phyloP scores from a whole-genome alignment of 257 asterid species.

The Thymus quinquecostatus region DNA sequence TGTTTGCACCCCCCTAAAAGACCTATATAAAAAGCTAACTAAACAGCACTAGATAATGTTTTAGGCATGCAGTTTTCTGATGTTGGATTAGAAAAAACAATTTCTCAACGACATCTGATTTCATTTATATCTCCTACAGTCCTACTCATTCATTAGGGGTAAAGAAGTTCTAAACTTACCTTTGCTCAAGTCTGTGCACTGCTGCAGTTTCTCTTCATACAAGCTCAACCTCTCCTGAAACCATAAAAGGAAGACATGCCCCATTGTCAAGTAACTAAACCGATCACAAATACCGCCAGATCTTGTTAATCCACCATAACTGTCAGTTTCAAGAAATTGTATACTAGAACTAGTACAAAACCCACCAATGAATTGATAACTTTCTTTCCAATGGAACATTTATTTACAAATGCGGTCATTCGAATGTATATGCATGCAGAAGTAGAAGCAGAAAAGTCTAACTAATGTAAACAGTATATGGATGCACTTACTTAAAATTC shows the following conservation, averaged over 20 bases:
- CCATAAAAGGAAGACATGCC: slow-evolving; percentile 12
- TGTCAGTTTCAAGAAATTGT: slow-evolving; percentile 1
- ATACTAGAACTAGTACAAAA: neutral
- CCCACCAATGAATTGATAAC: neutral
- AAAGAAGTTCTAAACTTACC: slow-evolving; percentile 49
- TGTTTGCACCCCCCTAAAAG: neutral
- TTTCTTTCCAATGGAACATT: neutral
- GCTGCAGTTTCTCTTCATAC: slow-evolving; percentile 82
- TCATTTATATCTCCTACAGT: neutral
- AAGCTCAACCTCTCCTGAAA: slow-evolving; percentile 79
- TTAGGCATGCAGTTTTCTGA: neutral
- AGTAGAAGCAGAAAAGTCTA: slow-evolving; percentile 4
- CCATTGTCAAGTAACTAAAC: slow-evolving; percentile 18
- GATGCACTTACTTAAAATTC: neutral
- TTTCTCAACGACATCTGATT: neutral
- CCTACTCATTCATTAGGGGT: slow-evolving; percentile 14
- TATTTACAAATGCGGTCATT: neutral
- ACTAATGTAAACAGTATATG: neutral
- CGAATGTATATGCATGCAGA: neutral
- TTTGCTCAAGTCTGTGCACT: slow-evolving; percentile 62
- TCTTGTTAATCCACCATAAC: slow-evolving; percentile 19
- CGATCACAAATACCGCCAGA: neutral
- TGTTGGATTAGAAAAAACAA: slow-evolving; percentile 17
- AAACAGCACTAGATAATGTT: slow-evolving; percentile 23
- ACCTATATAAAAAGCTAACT: slow-evolving; percentile 3